These are phyloP conservation scores for Trichoderma harzianum DNA, from an alignment of 2,329 filamentous ascomycete species.

Conservation along the genomic window DNA sequence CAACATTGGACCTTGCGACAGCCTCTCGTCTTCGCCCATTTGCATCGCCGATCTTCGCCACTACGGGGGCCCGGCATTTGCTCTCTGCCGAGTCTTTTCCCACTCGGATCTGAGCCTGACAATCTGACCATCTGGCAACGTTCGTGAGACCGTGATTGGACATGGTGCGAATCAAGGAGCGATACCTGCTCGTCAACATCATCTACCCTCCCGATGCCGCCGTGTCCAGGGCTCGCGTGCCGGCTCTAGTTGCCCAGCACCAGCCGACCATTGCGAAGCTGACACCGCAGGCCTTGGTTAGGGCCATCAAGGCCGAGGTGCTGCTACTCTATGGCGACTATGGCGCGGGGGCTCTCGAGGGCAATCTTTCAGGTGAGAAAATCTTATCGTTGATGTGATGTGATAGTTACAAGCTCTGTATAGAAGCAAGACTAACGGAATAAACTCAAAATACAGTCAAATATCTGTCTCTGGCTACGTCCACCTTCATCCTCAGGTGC, in stretches of 20 bases:
- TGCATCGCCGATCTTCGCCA: background rate
- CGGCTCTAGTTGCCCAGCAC: conserved; percentile 70
- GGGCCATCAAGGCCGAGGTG: conserved; percentile 68
- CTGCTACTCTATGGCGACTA: conserved; percentile 81
- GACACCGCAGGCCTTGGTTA: conserved; percentile 61
- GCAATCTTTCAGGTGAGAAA: conserved; percentile 61
- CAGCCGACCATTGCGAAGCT: conserved; percentile 73
- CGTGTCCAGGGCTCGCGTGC: conserved; percentile 36
- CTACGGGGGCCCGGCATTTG: background rate
- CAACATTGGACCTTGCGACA: background rate
- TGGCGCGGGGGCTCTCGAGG: conserved; percentile 70
- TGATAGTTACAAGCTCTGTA: background rate
- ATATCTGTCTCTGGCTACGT: conserved; percentile 88
- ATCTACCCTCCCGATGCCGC: conserved; percentile 67
- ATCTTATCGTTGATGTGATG: background rate
- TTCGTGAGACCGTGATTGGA: too few relatives aligned
- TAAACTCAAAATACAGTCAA: conserved; percentile 60
- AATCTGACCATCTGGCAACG: background rate
- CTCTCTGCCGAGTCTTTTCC: conserved; percentile 1
- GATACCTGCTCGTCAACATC: conserved; percentile 93
- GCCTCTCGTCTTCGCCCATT: background rate
- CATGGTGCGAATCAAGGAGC: conserved; percentile 96
- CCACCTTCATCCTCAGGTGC: conserved; percentile 85
- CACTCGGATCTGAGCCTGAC: background rate
- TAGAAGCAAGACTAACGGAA: background rate